Evolutionary conservation across 495 filamentous ascomycete genomes (phyloP).

Genomic region (Aspergillus sparsus): DNA sequence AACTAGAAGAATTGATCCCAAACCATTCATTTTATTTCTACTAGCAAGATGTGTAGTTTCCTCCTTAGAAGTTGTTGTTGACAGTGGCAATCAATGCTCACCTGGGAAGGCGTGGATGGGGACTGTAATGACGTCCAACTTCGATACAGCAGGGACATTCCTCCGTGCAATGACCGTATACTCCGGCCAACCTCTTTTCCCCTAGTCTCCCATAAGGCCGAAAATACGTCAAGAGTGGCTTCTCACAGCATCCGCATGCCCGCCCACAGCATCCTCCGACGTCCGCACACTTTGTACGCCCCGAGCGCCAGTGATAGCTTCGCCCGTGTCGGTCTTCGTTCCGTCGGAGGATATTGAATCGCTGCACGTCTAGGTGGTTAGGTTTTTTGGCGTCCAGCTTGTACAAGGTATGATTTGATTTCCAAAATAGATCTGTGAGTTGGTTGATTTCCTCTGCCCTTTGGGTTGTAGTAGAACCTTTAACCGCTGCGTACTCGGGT

Average conservation of each 20-base stretch:
- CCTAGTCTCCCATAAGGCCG: background rate
- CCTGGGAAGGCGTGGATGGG: background rate
- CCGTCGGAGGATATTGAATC: background rate
- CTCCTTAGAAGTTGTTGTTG: no score
- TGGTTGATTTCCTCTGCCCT: background rate
- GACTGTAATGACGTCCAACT: background rate
- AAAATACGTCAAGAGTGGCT: background rate
- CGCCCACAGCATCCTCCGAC: background rate
- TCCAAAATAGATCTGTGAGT: background rate
- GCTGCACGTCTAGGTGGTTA: background rate
- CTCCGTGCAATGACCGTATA: constrained; percentile 8
- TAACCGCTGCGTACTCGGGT: background rate
- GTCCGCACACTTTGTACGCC: background rate
- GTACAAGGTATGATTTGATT: background rate
- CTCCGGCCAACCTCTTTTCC: background rate
- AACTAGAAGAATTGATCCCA: no score
- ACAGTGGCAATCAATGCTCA: no score
- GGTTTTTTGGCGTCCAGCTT: background rate
- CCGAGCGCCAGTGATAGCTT: background rate
- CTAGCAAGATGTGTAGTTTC: no score
- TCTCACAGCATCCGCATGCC: constrained; percentile 4
- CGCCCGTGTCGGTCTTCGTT: background rate
- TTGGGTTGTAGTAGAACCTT: background rate
- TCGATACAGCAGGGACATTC: constrained; percentile 12
- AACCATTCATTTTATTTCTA: no score